Conservation (phyloP, 345 rosid species). For the Melastoma malabathricum region DNA sequence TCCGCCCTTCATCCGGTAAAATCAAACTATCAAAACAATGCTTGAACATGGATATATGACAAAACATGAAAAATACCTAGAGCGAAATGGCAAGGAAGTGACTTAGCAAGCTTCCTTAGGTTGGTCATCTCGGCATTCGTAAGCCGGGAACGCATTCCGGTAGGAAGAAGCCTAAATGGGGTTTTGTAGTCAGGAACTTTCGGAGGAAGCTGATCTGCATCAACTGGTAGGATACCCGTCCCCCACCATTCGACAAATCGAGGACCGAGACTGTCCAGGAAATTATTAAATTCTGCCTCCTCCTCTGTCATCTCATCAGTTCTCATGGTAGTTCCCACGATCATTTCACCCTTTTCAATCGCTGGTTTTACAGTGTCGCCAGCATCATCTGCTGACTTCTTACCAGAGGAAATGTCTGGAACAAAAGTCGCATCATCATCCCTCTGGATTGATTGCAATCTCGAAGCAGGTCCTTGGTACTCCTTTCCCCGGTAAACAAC, state of each 20-base stretch:
- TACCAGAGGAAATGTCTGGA: slow-evolving; percentile 59
- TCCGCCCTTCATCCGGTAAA: slow-evolving; percentile 45
- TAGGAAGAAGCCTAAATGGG: slow-evolving; percentile 96
- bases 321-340: slow-evolving; percentile 16
- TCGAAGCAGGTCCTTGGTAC: slow-evolving; percentile 54
- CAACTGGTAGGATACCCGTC: slow-evolving; percentile 88
- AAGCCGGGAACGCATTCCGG: slow-evolving; percentile 80
- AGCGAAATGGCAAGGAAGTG: slow-evolving; percentile 94
- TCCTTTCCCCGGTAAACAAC: slow-evolving; percentile 74
- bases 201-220: slow-evolving; percentile 85
- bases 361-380: slow-evolving; percentile 16
- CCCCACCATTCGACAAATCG: slow-evolving; percentile 99
- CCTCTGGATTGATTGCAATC: slow-evolving; percentile 18
- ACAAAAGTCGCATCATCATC: slow-evolving; percentile 49
- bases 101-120: slow-evolving; percentile 75
- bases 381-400: slow-evolving; percentile 11
- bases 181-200: slow-evolving; percentile 75
- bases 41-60: not conserved
- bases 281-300: slow-evolving; percentile 58
- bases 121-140: slow-evolving; percentile 95
- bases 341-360: slow-evolving; percentile 25
- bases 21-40: too few relatives aligned
- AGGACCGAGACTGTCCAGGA: slow-evolving; percentile 84
- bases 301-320: slow-evolving; percentile 51
- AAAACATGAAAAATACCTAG: slow-evolving; percentile 46